Conservation (phyloP, 106 monocot species). For the Allium sativum region DNA sequence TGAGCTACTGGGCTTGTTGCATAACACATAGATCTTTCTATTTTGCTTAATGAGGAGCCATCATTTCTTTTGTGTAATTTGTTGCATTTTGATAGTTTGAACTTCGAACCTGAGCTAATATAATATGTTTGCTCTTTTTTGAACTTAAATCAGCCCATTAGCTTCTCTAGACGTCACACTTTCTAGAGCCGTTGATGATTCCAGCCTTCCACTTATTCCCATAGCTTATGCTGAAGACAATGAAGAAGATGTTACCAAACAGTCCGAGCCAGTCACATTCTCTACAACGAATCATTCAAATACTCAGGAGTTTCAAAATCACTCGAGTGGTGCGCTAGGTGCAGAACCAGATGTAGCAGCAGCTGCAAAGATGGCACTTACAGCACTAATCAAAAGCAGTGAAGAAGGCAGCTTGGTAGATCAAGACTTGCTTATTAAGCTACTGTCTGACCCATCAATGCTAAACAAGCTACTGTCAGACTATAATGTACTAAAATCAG, state of each 20-base stretch:
- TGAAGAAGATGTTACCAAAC: constrained; percentile 47
- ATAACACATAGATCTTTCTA: too few species aligned
- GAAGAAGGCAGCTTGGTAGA: constrained; percentile 68
- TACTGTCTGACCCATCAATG: constrained; percentile 58
- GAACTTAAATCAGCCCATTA: constrained; percentile 33
- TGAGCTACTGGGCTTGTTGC: too few species aligned
- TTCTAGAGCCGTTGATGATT: constrained; percentile 27
- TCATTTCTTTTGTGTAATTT: too few species aligned
- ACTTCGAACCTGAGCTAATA: too few species aligned
- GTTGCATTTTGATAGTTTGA: too few species aligned
- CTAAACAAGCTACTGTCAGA: constrained; percentile 49
- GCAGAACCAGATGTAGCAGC: constrained; percentile 62
- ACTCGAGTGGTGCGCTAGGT: neutral
- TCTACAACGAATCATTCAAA: neutral
- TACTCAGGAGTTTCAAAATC: too few species aligned
- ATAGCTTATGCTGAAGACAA: constrained; percentile 55
- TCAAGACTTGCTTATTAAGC: constrained; percentile 65
- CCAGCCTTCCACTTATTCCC: constrained; percentile 39
- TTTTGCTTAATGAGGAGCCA: too few species aligned
- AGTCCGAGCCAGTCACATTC: constrained; percentile 1
- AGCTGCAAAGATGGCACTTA: constrained; percentile 65
- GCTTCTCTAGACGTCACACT: constrained; percentile 27
- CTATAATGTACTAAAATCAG: constrained; percentile 9
- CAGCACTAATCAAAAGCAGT: constrained; percentile 60
- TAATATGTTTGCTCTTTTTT: too few species aligned